Evolutionary conservation across 768 basidiomycete species (phyloP), one percentile per base, ranked within the genome.

Genomic region (Zangia roseola): DNA sequence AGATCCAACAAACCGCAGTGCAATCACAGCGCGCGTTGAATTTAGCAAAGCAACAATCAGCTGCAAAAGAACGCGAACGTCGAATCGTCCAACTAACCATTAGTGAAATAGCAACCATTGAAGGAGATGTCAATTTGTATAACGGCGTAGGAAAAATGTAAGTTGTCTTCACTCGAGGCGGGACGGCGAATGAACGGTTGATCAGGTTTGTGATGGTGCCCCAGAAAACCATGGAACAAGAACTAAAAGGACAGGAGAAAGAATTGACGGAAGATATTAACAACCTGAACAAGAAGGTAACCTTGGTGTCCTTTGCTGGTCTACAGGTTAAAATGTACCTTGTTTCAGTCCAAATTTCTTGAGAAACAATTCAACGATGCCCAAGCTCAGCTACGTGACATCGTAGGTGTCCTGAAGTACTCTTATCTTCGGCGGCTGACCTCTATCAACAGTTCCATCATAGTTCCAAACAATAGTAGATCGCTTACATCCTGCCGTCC

Each of bases 121-220:
- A 82, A 55, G 81, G 80, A 23, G 78, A 87, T 51, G 84, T 88
- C 12, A 91, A 87, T 61, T 72, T 97, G 59, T 97, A 94, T 72
- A 93, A 88, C 61, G 94, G 94, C 40, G 90, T 97, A 38, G 94
- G 94, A 26, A 97, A 97, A 71, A 95, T 95, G 94, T 94, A 55
- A 53, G 47, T 56, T 19, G 41, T 23, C 30, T 35, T 42, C 20
- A 6, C 42, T 45, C 34, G 37, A 38, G 19, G 25, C 31, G 17
- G 39, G 13, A 35, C 16, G 21, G 37, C 23, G 45, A 39, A 38
- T 57, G 37, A 47, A 23, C 3, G 26, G 43, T 10, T 43, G 42
- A 20, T 6, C 53, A 97, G 94, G 91, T 97, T 97, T 68, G 81
- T 97, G 80, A 81, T 84, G 73, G 83, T 90, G 6, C 91, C 91